Base-by-base conservation (phyloP, 352 stramenopile genomes). In the Thalassiosira mediterranea region DNA sequence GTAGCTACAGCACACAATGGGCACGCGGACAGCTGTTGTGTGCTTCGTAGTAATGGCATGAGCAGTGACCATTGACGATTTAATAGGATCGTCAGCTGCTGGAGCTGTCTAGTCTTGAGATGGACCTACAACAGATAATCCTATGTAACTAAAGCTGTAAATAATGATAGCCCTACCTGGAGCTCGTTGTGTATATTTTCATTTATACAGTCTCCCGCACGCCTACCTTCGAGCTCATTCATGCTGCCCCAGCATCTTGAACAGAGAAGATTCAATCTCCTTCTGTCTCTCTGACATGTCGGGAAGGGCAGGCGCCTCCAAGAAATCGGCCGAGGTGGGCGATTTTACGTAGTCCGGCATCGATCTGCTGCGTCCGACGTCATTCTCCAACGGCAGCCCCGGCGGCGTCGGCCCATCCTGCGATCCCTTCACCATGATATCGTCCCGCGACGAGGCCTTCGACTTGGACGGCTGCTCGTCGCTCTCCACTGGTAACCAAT, bases 241-340 rank as follows among this genome's bases (percentile, higher is more conserved):
- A 17, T 80, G 56, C 59, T 89, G 72, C 21, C 87, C 84, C 23
- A 93, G 64, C 77, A 93, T 90, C 63, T 93, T 91, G 54, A 93
- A 93, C 15, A 93, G 64, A 2, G 73, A 88, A 26, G 75, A 76
- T 76, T 93, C 82, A 51, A 93, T 91, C 56, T 90, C 80, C 46
- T 82, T 80, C 68, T 93, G 87, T 59, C 80, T 66, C 61, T 88
- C 75, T 58, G 84, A 72, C 76, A 79, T 83, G 37, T 76, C 65
- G n/a, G 65, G 72, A 52, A 64, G 53, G 29, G 42, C 52, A 7
- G 42, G 23, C 26, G 51, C 52, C 63, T 21, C 60, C 28, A 62
- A 56, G 2, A 79, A 47, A 19, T 17, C 44, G 23, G 38, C 58
- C 4, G 48, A 19, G 47, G 68, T 54, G 52, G 34, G n/a, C 11